Percentiles rank a stretch among this genome's conserved stretches.
Evolutionary conservation across 441 rosid species (phyloP).

Genomic region (Arabidopsis hybrid): DNA sequence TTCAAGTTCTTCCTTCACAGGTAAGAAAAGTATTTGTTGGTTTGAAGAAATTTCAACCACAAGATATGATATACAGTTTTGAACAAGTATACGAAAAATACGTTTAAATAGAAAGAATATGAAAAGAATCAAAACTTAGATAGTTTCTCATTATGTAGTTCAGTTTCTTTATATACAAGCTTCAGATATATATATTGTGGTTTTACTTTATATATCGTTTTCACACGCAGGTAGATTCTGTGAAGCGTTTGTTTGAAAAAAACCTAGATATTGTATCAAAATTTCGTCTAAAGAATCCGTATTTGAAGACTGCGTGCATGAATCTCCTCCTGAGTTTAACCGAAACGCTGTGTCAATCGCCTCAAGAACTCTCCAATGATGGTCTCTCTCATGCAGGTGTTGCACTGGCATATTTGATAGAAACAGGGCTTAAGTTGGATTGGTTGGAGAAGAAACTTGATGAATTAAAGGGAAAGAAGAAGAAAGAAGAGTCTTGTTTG

Average conservation of each 20-base stretch:
- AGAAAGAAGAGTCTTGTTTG: conserved; percentile 3
- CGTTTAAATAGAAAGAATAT: too few relatives aligned
- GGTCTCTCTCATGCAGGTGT: not conserved
- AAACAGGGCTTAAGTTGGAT: conserved; percentile 17
- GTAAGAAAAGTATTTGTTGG: too few relatives aligned
- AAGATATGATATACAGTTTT: too few relatives aligned
- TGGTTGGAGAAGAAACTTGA: conserved; percentile 17
- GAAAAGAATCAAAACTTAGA: too few relatives aligned
- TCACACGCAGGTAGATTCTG: not conserved
- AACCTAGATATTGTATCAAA: not conserved
- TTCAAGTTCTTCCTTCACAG: too few relatives aligned
- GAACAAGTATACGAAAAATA: too few relatives aligned
- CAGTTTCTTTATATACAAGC: too few relatives aligned
- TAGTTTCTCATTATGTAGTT: too few relatives aligned
- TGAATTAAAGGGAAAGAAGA: not conserved
- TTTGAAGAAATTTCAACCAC: too few relatives aligned
- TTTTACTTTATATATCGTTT: not conserved
- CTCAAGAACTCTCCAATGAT: conserved; percentile 4
- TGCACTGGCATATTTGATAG: not conserved
- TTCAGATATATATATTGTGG: not conserved
- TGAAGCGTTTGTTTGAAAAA: not conserved
- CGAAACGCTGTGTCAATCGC: not conserved
- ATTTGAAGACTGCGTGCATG: not conserved
- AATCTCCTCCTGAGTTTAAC: not conserved
- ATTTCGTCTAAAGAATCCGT: not conserved